These are phyloP conservation scores for Smittium mucronatum DNA, from an alignment of 371 early-diverging fungal genomes.

Conservation along the genomic window DNA sequence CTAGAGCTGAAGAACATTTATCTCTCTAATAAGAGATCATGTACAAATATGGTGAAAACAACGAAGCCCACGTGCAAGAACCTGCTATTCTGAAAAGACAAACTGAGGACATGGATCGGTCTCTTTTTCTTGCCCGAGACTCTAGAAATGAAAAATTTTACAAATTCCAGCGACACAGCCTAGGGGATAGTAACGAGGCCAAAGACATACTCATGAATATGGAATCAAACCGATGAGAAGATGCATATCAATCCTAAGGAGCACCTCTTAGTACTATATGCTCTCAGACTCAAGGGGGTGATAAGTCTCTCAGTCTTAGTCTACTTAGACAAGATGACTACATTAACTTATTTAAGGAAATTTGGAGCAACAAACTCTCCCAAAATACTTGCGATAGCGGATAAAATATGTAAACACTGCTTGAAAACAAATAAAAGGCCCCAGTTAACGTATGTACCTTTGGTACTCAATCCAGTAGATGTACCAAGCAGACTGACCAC, in stretches of 20 bases:
- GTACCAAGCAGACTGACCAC: background rate
- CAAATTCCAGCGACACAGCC: background rate
- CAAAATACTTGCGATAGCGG: background rate
- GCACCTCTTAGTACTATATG: background rate
- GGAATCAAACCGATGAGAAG: background rate
- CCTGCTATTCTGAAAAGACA: background rate
- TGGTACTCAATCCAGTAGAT: background rate
- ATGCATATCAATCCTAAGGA: background rate
- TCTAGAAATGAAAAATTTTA: background rate
- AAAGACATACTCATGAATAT: background rate
- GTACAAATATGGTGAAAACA: constrained; percentile 1
- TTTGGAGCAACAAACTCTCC: background rate
- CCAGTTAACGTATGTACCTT: background rate
- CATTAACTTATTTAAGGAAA: background rate
- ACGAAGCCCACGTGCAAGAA: background rate
- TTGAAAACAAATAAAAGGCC: background rate
- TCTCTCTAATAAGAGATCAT: background rate
- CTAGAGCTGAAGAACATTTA: background rate
- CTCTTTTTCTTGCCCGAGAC: background rate
- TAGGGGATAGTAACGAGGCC: background rate
- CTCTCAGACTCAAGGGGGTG: background rate
- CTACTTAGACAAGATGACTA: constrained; percentile 1
- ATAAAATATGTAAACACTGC: background rate
- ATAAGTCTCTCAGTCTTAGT: background rate
- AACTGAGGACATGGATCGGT: background rate